Conservation (phyloP, 139 green algal species). For the Chlorella ohadii region DNA sequence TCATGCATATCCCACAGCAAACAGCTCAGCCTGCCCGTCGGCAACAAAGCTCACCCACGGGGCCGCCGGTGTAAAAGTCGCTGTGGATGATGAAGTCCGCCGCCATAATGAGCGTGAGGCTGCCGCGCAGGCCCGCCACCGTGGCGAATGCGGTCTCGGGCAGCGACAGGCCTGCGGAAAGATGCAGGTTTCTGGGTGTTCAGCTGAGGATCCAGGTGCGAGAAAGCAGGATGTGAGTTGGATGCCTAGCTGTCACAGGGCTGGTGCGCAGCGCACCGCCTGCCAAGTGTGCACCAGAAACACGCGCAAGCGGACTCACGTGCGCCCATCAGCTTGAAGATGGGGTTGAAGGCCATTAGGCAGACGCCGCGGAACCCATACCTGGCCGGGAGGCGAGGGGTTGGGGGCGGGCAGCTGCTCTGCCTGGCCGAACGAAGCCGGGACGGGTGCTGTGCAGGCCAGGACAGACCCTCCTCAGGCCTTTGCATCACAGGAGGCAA, state of each 20-base stretch:
- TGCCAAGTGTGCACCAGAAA: too few relatives aligned
- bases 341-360: conserved; percentile 43
- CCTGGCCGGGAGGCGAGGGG: too few relatives aligned
- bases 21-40: background rate
- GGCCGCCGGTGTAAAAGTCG: background rate
- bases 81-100: conserved; percentile 57
- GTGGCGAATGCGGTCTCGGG: conserved; percentile 71
- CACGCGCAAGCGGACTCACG: background rate
- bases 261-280: too few relatives aligned
- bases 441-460: too few relatives aligned
- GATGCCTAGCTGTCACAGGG: too few relatives aligned
- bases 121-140: conserved; percentile 72
- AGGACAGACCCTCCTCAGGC: too few relatives aligned
- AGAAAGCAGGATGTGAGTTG: too few relatives aligned
- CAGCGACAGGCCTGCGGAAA: conserved; percentile 39
- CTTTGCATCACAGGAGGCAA: too few relatives aligned
- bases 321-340: conserved; percentile 36
- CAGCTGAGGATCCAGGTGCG: too few relatives aligned
- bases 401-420: too few relatives aligned
- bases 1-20: background rate
- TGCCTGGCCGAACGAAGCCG: too few relatives aligned
- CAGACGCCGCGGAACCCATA: conserved; percentile 30
- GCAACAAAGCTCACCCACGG: background rate
- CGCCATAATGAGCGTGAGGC: conserved; percentile 85
- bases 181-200: too few relatives aligned